phyloP scores from a whole-genome alignment of 345 rosid species.

The Cardamine resedifolia region DNA sequence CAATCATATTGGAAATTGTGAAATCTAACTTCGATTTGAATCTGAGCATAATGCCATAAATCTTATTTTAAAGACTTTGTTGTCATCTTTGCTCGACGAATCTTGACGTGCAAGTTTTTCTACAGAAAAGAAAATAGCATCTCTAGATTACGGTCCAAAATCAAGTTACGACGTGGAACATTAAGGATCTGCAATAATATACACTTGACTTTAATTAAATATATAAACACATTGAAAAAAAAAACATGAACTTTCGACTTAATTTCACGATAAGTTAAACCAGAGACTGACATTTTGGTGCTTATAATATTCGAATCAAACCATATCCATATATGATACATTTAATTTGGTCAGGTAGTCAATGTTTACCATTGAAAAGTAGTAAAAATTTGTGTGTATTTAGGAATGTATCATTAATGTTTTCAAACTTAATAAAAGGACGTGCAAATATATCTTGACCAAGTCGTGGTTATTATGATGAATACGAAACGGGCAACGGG shows the following conservation, averaged over 20 bases:
- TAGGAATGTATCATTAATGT: background rate
- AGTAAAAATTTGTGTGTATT: background rate
- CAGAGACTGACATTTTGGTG: background rate
- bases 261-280: conserved; percentile 10
- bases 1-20: conserved; percentile 16
- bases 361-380: conserved; percentile 12
- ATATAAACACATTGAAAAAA: background rate
- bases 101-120: conserved; percentile 6
- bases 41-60: background rate
- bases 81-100: conserved; percentile 11
- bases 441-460: background rate
- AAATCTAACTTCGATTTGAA: conserved; percentile 1
- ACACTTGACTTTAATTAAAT: background rate
- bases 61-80: background rate
- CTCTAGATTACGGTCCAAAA: conserved; percentile 18
- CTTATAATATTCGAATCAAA: background rate
- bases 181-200: background rate
- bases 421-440: conserved; percentile 5
- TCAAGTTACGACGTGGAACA: conserved; percentile 22
- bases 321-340: background rate
- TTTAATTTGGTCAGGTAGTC: conserved; percentile 20
- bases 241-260: conserved; percentile 12
- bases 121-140: background rate
- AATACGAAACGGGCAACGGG: background rate
- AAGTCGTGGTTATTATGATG: conserved; percentile 16